Percentiles rank a stretch among this genome's conserved stretches.
phyloP scores from a whole-genome alignment of 345 rosid genomes.

The Lumnitzera racemosa region DNA sequence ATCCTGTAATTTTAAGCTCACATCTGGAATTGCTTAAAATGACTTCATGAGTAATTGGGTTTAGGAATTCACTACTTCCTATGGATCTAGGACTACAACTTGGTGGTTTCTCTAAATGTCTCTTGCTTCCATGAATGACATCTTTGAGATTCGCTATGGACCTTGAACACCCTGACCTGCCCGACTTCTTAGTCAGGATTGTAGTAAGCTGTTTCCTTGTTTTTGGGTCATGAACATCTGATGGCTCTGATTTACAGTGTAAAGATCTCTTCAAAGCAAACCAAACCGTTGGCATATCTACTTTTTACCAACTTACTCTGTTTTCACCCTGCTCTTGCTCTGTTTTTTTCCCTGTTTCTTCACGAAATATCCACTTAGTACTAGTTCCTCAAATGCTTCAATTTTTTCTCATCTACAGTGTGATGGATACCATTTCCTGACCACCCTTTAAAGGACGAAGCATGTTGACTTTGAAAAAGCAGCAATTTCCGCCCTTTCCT shows the following conservation, averaged over 20 bases:
- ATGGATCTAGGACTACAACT: constrained; percentile 97
- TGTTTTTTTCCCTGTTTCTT: not conserved
- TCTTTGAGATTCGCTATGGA: constrained; percentile 97
- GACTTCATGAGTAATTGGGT: constrained; percentile 96
- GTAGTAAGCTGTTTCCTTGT: constrained; percentile 43
- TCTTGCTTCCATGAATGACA: constrained; percentile 97
- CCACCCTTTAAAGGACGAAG: too few relatives aligned
- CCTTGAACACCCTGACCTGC: constrained; percentile 96
- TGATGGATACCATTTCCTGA: too few relatives aligned
- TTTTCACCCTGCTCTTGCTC: too few relatives aligned
- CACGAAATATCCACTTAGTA: not conserved
- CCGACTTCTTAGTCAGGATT: constrained; percentile 56
- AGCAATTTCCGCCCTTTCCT: too few relatives aligned
- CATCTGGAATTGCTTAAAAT: constrained; percentile 85
- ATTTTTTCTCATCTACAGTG: not conserved
- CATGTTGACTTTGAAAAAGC: too few relatives aligned
- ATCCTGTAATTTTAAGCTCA: constrained; percentile 91
- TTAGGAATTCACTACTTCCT: constrained; percentile 97
- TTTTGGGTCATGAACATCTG: constrained; percentile 42
- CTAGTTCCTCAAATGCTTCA: not conserved
- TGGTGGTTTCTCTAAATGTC: constrained; percentile 81
- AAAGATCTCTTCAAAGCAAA: constrained; percentile 37
- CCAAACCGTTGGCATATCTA: constrained; percentile 54
- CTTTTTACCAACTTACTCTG: not conserved
- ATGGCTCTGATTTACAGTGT: constrained; percentile 41